phyloP scores from a whole-genome alignment of 306 rosid genomes.

The Casuarina cunninghamiana region DNA sequence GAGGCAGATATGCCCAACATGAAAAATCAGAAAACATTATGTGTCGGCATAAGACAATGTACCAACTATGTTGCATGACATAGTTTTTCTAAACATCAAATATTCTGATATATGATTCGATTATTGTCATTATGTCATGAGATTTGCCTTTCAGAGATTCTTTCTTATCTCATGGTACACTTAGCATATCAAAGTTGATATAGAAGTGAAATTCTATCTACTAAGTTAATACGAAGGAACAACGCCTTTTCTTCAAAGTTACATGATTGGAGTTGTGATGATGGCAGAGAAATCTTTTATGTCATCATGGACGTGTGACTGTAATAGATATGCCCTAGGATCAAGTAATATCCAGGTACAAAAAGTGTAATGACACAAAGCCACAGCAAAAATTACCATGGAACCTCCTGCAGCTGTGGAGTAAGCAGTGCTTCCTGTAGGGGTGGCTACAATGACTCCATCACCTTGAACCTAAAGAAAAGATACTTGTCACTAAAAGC shows the following conservation, averaged over 20 bases:
- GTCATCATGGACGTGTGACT: not conserved
- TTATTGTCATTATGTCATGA: not conserved
- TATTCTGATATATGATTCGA: not conserved
- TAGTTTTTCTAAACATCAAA: not conserved
- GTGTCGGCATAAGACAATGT: not conserved
- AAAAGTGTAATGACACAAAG: not conserved
- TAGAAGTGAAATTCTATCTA: not conserved
- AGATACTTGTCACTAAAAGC: slow-evolving; percentile 17
- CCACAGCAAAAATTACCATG: slow-evolving; percentile 54
- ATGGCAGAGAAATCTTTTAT: not conserved
- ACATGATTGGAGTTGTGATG: not conserved
- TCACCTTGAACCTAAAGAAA: slow-evolving; percentile 90
- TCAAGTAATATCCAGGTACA: not conserved
- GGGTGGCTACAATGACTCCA: slow-evolving; percentile 97
- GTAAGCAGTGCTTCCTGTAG: slow-evolving; percentile 99
- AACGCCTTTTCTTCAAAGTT: not conserved
- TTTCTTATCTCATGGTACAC: slow-evolving; percentile 6
- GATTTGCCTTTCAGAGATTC: not conserved
- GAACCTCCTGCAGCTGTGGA: slow-evolving; percentile 99
- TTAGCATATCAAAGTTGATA: not conserved
- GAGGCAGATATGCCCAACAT: not conserved
- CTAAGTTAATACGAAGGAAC: not conserved
- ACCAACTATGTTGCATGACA: not conserved
- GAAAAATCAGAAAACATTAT: not conserved
- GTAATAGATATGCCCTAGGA: not conserved